These are phyloP conservation scores for Kodamaea kaohsiungensis DNA, from an alignment of 805 yeast genomes.

Conservation along the genomic window DNA sequence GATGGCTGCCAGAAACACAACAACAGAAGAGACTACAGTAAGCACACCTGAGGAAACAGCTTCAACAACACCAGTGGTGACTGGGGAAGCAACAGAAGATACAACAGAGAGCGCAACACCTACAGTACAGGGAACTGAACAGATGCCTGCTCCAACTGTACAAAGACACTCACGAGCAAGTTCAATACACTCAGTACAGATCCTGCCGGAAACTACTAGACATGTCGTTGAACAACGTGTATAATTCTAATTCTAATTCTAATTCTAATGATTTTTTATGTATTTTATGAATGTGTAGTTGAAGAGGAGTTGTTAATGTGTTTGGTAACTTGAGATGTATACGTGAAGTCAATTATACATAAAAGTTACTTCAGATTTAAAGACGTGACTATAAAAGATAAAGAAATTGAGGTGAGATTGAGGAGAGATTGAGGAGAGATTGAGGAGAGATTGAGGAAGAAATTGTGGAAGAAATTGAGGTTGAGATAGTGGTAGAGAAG, in stretches of 20 bases:
- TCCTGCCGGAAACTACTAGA: slow-evolving; percentile 13
- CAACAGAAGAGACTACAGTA: neutral
- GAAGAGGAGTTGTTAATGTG: no score
- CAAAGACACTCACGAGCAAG: neutral
- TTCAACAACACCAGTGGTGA: neutral
- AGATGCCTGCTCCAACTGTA: neutral
- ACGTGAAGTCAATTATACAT: no score
- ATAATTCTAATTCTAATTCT: slow-evolving; percentile 1
- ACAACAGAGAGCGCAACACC: neutral
- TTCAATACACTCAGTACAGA: neutral
- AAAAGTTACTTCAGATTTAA: no score
- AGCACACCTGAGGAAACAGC: slow-evolving; percentile 6
- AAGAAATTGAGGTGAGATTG: no score
- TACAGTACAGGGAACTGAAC: neutral
- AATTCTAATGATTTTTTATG: neutral
- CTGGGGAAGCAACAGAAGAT: neutral
- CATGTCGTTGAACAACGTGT: slow-evolving; percentile 23
- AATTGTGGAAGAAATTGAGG: no score
- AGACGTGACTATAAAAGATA: no score
- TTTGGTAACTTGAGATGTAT: no score
- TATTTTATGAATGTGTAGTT: no score
- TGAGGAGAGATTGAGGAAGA: no score
- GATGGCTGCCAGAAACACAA: neutral
- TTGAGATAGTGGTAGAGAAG: no score
- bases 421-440: no score